Conservation (phyloP, 257 asterid genomes). For the Scutellaria baicalensis region DNA sequence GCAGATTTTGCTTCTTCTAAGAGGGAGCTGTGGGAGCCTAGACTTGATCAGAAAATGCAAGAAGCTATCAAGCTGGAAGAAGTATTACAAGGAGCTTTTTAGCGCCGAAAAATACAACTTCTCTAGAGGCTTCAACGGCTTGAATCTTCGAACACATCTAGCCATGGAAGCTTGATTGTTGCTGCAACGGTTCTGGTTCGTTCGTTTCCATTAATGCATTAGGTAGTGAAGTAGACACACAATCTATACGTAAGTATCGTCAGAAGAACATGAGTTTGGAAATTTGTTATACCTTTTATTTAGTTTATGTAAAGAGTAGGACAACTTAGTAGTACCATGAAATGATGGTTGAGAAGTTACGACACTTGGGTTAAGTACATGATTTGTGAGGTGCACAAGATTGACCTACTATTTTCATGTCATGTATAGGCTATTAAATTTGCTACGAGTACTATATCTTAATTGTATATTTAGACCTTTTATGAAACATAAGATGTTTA, state of each 20-base stretch:
- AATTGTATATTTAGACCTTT: no score
- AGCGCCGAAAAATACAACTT: slow-evolving; percentile 48
- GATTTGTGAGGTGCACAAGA: no score
- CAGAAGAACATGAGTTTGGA: no score
- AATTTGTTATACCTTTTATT: no score
- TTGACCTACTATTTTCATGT: no score
- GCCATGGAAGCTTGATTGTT: slow-evolving; percentile 23
- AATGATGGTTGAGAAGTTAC: no score
- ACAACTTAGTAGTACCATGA: no score
- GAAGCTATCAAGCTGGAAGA: slow-evolving; percentile 80
- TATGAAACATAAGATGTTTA: no score
- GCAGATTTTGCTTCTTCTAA: slow-evolving; percentile 70
- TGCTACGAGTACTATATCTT: no score
- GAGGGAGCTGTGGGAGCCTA: slow-evolving; percentile 82
- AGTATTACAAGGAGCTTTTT: slow-evolving; percentile 74
- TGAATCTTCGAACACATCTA: slow-evolving; percentile 20
- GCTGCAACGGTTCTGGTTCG: not conserved
- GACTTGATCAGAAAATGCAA: slow-evolving; percentile 60
- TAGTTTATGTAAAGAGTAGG: no score
- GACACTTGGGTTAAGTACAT: no score
- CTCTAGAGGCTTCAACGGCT: slow-evolving; percentile 14
- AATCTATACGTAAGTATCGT: not conserved
- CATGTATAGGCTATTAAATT: no score
- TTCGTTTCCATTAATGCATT: not conserved
- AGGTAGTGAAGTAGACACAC: not conserved